Evolutionary conservation across 192 early-diverging fungal genomes (phyloP), one percentile per base, ranked within the genome.

Genomic region (Phycomyces nitens): DNA sequence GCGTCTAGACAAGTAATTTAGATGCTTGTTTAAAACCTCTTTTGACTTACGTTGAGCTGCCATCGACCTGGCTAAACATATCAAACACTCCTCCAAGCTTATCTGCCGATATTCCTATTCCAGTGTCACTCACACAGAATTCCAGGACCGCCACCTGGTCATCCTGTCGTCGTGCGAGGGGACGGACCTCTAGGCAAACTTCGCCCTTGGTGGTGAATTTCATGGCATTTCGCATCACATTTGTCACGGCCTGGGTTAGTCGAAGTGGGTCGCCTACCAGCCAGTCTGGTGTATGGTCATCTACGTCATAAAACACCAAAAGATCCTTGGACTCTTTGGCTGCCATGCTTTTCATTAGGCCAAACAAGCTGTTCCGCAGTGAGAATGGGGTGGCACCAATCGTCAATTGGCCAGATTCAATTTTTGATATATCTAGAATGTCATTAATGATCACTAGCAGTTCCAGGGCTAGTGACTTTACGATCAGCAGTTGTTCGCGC

Each of bases 381-480:
- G 63, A 60, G 14, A 70, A 56, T 34, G 22, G 44, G 24, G 44
- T 62, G 11, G 22, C 21, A 26, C 64, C 68, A 3, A 92, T 69
- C 21, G 74, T 82, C 66, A 94, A 79, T 27, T 87, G 86, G 21
- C 88, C 89, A 24, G 88, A 86, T 66, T 93, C 92, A 38, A 92
- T 84, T 77, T 89, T 91, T 42, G 87, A 88, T 60, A 88, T 75
- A 58, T 92, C 91, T 16, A 92, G 69, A 60, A 94, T 84, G 68
- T 90, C 86, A 71, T 94, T 85, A 57, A 94, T 84, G 24, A 94
- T 73, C n/a, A 76, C 72, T 62, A 87, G 58, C 41, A 88, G 76
- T 53, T 82, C 80, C 16, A 61, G 60, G 18, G 59, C 66, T 60
- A 62, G 11, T 26, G 66, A 68, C 16, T 68, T 59, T 24, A 83